Conservation (phyloP, 2,329 filamentous ascomycete species). For the Fusarium sp. region DNA sequence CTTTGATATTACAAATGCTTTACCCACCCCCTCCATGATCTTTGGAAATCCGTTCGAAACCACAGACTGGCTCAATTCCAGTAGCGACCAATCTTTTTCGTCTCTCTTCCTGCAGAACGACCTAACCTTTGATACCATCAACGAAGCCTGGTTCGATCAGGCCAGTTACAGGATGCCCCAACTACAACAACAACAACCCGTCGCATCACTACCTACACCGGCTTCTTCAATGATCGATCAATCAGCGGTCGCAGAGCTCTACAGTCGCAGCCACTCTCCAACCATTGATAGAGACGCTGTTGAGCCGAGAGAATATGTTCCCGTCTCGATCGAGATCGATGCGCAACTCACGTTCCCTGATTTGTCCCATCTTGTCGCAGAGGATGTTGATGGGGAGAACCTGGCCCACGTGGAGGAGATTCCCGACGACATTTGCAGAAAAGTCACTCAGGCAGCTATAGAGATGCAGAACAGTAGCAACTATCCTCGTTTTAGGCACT, state of each 20-base stretch:
- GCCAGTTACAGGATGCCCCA: neutral
- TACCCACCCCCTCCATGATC: neutral
- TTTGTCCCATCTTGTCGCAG: neutral
- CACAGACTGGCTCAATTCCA: conserved; percentile 1
- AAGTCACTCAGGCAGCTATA: neutral
- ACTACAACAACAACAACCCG: neutral
- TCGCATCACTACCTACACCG: neutral
- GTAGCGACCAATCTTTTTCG: neutral
- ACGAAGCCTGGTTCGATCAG: conserved; percentile 9
- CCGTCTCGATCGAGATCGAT: conserved; percentile 10
- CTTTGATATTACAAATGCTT: neutral
- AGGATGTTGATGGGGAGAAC: conserved; percentile 15
- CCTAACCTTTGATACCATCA: neutral
- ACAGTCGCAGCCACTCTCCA: conserved; percentile 10
- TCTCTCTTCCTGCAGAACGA: conserved; percentile 5
- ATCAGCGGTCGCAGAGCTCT: conserved; percentile 3
- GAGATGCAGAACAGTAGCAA: neutral
- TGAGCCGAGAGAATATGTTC: conserved; percentile 4
- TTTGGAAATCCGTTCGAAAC: neutral
- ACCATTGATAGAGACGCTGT: conserved; percentile 10
- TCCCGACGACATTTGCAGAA: neutral
- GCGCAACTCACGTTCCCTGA: conserved; percentile 13
- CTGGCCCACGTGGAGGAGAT: conserved; percentile 11
- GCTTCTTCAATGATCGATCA: neutral
- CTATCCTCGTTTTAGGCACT: conserved; percentile 12